Evolutionary conservation across 192 early-diverging fungal species (phyloP).

Genomic region (Linnemannia exigua): DNA sequence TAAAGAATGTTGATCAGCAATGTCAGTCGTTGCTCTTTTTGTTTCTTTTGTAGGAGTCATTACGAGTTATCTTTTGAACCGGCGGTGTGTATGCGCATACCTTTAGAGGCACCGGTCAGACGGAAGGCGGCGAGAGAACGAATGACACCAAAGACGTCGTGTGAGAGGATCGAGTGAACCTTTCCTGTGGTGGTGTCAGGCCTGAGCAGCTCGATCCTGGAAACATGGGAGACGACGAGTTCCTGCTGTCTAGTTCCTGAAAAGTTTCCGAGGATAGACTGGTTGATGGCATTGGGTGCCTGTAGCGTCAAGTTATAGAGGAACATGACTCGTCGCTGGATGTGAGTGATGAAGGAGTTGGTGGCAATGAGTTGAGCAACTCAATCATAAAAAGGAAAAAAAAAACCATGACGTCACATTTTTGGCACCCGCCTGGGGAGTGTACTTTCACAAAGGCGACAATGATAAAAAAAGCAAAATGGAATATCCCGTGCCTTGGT

Average conservation of each 20-base stretch:
- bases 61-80: not conserved
- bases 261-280: conserved; percentile 91
- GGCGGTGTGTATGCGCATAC: conserved; percentile 48
- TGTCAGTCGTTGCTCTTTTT: not conserved
- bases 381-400: too few relatives aligned
- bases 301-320: conserved; percentile 95
- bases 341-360: not conserved
- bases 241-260: conserved; percentile 93
- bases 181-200: conserved; percentile 87
- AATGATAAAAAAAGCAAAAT: conserved; percentile 15
- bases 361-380: not conserved
- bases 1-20: not conserved
- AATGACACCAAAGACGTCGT: conserved; percentile 89
- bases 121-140: conserved; percentile 88
- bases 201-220: conserved; percentile 84
- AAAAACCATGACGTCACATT: too few relatives aligned
- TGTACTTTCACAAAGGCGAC: not conserved
- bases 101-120: conserved; percentile 90
- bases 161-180: conserved; percentile 75
- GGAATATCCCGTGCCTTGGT: conserved; percentile 51
- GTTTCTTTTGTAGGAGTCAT: not conserved
- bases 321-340: conserved; percentile 62
- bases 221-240: conserved; percentile 81
- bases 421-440: too few relatives aligned
- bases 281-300: conserved; percentile 82